phyloP scores from a whole-genome alignment of 371 early-diverging fungal species.

The Circinella minor region DNA sequence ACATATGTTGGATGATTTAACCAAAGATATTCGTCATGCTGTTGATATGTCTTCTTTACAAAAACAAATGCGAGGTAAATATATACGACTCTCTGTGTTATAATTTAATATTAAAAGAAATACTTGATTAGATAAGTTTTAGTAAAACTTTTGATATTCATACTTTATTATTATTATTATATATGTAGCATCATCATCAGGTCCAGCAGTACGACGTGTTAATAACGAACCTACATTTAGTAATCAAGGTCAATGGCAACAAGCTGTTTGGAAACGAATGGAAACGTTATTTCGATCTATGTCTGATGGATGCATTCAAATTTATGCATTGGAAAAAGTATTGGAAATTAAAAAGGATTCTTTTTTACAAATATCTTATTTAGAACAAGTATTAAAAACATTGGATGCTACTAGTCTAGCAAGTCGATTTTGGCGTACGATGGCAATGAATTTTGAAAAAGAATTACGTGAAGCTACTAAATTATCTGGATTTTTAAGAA shows the following conservation, averaged over 20 bases:
- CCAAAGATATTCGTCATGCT: slow-evolving; percentile 59
- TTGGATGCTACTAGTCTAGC: slow-evolving; percentile 49
- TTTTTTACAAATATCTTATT: slow-evolving; percentile 64
- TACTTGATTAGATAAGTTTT: too few species aligned
- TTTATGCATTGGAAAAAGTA: slow-evolving; percentile 75
- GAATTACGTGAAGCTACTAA: slow-evolving; percentile 53
- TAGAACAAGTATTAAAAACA: slow-evolving; percentile 59
- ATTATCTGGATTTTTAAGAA: slow-evolving; percentile 69
- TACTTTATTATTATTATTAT: too few species aligned
- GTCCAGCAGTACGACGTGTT: slow-evolving; percentile 52
- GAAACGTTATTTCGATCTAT: slow-evolving; percentile 78
- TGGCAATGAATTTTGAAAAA: slow-evolving; percentile 52
- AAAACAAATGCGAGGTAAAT: slow-evolving; percentile 64
- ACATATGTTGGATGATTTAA: slow-evolving; percentile 52
- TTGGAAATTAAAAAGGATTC: slow-evolving; percentile 74
- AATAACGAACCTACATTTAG: slow-evolving; percentile 59
- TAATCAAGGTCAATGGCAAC: slow-evolving; percentile 52
- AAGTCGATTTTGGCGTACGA: slow-evolving; percentile 52
- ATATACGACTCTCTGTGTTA: neutral
- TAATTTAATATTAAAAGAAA: neutral
- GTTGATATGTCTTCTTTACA: slow-evolving; percentile 69
- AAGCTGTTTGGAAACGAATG: slow-evolving; percentile 71
- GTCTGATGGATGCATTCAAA: slow-evolving; percentile 71
- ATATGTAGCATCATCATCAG: slow-evolving; percentile 10
- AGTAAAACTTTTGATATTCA: too few species aligned